These are phyloP conservation scores for Skeletonema tropicum DNA, from an alignment of 108 stramenopile species.

Conservation along the genomic window DNA sequence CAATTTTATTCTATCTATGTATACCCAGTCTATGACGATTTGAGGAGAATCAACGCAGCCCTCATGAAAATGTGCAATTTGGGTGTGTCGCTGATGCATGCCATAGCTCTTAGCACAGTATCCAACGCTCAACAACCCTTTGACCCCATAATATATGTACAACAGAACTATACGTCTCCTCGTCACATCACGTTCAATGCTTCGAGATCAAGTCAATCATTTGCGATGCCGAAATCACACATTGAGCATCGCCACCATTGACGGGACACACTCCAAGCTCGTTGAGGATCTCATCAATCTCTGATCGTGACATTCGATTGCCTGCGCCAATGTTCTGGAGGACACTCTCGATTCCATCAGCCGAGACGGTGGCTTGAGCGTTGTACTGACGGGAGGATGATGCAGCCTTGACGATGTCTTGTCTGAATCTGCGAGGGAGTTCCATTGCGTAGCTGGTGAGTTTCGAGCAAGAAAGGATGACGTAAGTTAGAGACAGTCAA, in stretches of 20 bases:
- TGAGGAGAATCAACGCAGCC: neutral
- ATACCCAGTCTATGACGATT: neutral
- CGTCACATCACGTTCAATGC: constrained; percentile 1
- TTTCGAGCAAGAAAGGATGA: neutral
- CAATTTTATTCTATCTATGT: neutral
- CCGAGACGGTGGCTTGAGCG: constrained; percentile 28
- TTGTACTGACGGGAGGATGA: constrained; percentile 2
- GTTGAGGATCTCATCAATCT: constrained; percentile 53
- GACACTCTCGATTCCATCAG: constrained; percentile 50
- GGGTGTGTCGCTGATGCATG: neutral
- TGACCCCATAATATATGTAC: neutral
- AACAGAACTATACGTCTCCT: neutral
- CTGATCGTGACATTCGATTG: constrained; percentile 37
- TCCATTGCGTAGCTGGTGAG: constrained; percentile 50
- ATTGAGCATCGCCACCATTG: neutral
- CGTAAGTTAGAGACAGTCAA: neutral
- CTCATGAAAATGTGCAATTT: neutral
- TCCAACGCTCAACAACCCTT: neutral
- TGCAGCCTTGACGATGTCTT: constrained; percentile 58
- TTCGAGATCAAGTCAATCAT: constrained; percentile 23
- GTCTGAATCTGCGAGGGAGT: constrained; percentile 57
- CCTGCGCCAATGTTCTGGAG: constrained; percentile 56
- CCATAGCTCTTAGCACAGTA: neutral
- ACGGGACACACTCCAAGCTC: constrained; percentile 41
- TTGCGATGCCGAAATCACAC: constrained; percentile 27